Evolutionary conservation across 768 basidiomycete species (phyloP).

Genomic region (Termitomyces sp.): DNA sequence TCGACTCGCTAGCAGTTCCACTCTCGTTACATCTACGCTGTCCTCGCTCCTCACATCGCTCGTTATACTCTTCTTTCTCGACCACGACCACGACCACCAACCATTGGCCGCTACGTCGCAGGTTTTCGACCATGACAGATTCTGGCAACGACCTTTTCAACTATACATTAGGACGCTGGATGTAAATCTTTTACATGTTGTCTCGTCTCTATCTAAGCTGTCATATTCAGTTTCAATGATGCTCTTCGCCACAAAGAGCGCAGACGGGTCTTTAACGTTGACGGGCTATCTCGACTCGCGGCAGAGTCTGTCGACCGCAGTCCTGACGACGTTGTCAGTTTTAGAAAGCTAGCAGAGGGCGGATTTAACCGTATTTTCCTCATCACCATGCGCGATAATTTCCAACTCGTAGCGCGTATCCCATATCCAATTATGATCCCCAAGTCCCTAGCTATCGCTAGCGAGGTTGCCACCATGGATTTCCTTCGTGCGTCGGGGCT

Average conservation of each 20-base stretch:
- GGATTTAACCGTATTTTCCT: conserved; percentile 35
- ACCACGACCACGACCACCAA: conserved; percentile 3
- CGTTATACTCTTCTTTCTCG: conserved; percentile 18
- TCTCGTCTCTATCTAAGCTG: conserved; percentile 22
- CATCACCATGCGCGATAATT: conserved; percentile 30
- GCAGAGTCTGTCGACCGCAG: conserved; percentile 36
- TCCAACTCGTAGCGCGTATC: conserved; percentile 36
- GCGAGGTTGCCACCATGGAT: too few species aligned
- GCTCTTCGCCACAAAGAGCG: conserved; percentile 45
- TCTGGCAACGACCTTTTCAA: conserved; percentile 33
- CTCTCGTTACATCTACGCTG: neutral
- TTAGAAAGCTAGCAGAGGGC: conserved; percentile 42
- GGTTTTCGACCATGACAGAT: conserved; percentile 26
- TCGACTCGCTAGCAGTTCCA: conserved; percentile 22
- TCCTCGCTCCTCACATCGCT: conserved; percentile 14
- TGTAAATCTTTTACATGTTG: conserved; percentile 35
- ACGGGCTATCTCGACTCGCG: conserved; percentile 38
- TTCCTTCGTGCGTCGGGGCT: too few species aligned
- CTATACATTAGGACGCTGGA: conserved; percentile 39
- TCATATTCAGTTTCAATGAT: conserved; percentile 36
- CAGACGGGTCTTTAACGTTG: conserved; percentile 36
- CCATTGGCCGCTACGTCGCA: conserved; percentile 25
- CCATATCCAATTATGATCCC: conserved; percentile 28
- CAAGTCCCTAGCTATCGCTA: too few species aligned
- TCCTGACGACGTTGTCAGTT: conserved; percentile 29